Evolutionary conservation across 805 yeast species (phyloP), one percentile per base, ranked within the genome.

Genomic region (Candida golubevii): DNA sequence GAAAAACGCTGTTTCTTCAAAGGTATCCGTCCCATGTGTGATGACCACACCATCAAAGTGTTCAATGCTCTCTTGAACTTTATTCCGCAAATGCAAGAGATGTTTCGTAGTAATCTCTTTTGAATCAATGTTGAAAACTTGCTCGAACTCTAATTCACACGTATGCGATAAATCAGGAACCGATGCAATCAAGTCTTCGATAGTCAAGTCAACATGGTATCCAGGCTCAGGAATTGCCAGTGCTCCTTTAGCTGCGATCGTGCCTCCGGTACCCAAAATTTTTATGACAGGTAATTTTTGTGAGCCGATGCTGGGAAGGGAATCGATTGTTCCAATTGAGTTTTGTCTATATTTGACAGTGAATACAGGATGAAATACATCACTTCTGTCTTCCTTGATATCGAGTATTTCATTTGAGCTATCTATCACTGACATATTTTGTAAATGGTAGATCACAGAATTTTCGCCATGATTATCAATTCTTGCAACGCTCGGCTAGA

Each of bases 21-120:
- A 69, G 1, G 85, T 78, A 54, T 81, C 87, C 7, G 87, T 81
- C n/a, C 87, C 87, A 58, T 81, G 87, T 1, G 85, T 81, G 33
- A 81, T 76, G 35, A 81, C 85, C 14, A 80, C 72, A 34, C 85
- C 85, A 53, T 78, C 80, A 49, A 69, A 77, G 3, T 61, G 48
- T 35, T 62, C 66, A 32, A 79, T 57, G 29, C 75, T 74, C 23
- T 67, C 67, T 10, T 71, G 60, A 14, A 81, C 69, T 44, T 75
- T 74, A 36, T 65, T 59, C 47, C 78, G 71, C 38, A 81, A 68
- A 38, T 65, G 62, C 42, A 71, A 54, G 44, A 81, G 62, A 35
- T 77, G 74, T 1, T 55, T 51, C 37, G 75, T 71, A 33, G 76
- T 71, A 28, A 81, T 69, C 46, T 79, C 80, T 47, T 78, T 79